A percentile compares a stretch with the other conserved stretches of the same genome.
phyloP scores from a whole-genome alignment of 768 basidiomycete species.

The Trametes cingulata region DNA sequence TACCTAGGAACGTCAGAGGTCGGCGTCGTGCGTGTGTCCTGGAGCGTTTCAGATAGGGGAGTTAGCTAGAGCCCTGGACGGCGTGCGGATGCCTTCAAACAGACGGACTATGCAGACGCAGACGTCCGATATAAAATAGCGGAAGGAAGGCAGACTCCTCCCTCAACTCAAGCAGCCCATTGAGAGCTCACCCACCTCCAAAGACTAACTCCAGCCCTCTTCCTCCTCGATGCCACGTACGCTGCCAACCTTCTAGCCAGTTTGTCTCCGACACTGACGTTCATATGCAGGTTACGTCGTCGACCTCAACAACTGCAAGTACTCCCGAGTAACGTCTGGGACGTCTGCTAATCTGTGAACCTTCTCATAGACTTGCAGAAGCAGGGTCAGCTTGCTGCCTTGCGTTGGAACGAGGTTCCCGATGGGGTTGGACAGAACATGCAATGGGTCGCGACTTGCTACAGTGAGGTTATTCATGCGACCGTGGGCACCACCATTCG shows the following conservation, averaged over 20 bases:
- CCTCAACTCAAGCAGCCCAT: neutral
- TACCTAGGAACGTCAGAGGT: too few relatives aligned
- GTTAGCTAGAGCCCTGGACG: too few relatives aligned
- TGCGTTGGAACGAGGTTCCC: slow-evolving; percentile 44
- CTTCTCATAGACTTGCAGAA: slow-evolving; percentile 39
- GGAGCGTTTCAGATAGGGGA: too few relatives aligned
- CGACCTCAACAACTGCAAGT: slow-evolving; percentile 50
- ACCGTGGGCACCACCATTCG: neutral
- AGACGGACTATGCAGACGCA: too few relatives aligned
- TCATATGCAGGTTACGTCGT: slow-evolving; percentile 33
- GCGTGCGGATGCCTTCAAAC: too few relatives aligned
- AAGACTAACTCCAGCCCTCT: neutral
- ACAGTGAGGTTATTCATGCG: slow-evolving; percentile 42
- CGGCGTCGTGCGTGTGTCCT: too few relatives aligned
- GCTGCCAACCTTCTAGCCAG: neutral
- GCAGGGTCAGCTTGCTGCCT: slow-evolving; percentile 28
- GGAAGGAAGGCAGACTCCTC: neutral
- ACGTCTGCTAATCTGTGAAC: neutral
- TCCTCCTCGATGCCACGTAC: slow-evolving; percentile 3
- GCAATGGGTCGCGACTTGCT: slow-evolving; percentile 58
- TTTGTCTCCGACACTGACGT: neutral
- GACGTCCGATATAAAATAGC: neutral
- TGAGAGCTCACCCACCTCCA: neutral
- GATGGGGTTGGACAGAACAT: slow-evolving; percentile 45
- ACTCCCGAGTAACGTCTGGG: too few relatives aligned